A percentile compares a stretch with the other conserved stretches of the same genome.
Conservation (phyloP, 2,329 filamentous ascomycete genomes). For the Didymella pomorum region DNA sequence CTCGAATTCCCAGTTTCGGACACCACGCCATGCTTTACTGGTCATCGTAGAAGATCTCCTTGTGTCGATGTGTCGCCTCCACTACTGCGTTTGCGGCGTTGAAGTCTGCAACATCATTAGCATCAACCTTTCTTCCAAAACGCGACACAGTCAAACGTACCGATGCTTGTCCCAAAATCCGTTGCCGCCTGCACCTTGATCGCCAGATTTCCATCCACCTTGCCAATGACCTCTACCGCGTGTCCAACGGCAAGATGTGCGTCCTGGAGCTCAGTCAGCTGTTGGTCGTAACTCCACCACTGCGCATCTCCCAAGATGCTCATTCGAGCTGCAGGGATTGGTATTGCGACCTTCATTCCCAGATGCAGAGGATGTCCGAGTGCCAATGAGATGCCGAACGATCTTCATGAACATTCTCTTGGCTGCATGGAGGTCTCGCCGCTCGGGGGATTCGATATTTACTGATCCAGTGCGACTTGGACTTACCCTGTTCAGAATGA, state of each 20-base stretch:
- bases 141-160: slow-evolving; percentile 59
- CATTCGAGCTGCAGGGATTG: not conserved
- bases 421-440: not conserved
- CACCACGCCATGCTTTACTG: slow-evolving; percentile 13
- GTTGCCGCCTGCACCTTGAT: slow-evolving; percentile 74
- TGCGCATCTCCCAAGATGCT: too few species aligned
- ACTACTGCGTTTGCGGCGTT: slow-evolving; percentile 79
- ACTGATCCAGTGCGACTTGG: too few species aligned
- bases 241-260: slow-evolving; percentile 73
- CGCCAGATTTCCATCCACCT: slow-evolving; percentile 76
- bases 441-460: too few species aligned
- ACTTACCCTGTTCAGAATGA: slow-evolving; percentile 73
- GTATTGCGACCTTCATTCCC: not conserved
- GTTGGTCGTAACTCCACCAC: too few species aligned
- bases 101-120: slow-evolving; percentile 66
- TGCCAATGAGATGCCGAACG: too few species aligned
- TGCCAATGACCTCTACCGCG: slow-evolving; percentile 79
- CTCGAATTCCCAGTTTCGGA: too few species aligned
- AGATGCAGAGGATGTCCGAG: too few species aligned
- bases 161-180: slow-evolving; percentile 73
- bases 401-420: not conserved
- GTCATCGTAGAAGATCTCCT: slow-evolving; percentile 77
- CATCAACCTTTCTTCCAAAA: too few species aligned
- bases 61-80: slow-evolving; percentile 82
- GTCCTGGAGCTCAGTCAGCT: slow-evolving; percentile 60